Evolutionary conservation across 345 rosid species (phyloP), one percentile per base, ranked within the genome.

Genomic region (Gossypium longicalyx): DNA sequence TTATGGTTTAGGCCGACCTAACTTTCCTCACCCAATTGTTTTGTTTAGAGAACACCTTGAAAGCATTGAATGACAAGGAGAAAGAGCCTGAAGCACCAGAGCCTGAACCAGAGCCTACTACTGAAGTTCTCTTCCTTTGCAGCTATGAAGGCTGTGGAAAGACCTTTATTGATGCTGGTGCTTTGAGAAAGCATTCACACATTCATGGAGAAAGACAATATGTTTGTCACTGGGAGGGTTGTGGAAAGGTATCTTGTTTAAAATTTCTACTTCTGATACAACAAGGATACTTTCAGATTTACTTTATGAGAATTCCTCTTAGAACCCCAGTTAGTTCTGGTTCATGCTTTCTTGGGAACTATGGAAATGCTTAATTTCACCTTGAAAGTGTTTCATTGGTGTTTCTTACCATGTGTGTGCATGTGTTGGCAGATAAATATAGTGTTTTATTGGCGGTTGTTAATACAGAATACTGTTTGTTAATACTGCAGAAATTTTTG

Each of bases 51-150:
- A 86, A 80, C 51, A 87, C 88, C 11, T 80, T 88, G 82, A 89
- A 79, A 78, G 93, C 86, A 68, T 79, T 90, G 82, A 84, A 85
- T 75, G 98, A 91, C 70, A 89, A 82, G 72, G 91, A 80, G 60
- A 90, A 85, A 74, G 94, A 91, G 80, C 83, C 91, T 7, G 87
- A 83, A 72, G 86, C 81, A 41, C 89, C 91, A 1, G 94, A 93
- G 76, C 93, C 93, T 53, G 97, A 93, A 70, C 98, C 97, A 25
- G 99, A 95, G 82, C 97, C 98, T 20, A 93, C 97, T 0, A 87
- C 94, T 0, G 99, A 95, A 84, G 96, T 95, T 85, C 92, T 93
- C 12, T 95, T 95, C 82, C 97, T 93, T 6, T 95, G 99, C 85
- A 93, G 98, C 85, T 93, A 81, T 74, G 98, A 91, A 27, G 97